Percentiles rank a stretch among this genome's conserved stretches.
These are phyloP conservation scores for Fragosphaeria purpurea DNA, from an alignment of 2,329 filamentous ascomycete genomes.

Conservation along the genomic window DNA sequence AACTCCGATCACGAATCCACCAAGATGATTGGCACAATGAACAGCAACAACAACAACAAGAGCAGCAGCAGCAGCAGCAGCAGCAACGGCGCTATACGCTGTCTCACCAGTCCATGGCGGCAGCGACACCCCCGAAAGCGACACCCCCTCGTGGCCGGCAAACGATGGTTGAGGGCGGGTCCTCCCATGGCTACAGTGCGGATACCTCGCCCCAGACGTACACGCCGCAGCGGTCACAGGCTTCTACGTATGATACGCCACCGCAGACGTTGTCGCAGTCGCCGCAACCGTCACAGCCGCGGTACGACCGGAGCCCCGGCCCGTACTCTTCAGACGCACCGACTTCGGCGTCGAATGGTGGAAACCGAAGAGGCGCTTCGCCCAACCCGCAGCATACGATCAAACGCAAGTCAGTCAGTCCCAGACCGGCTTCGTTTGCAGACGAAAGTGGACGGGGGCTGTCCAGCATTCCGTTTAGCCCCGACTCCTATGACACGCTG, in stretches of 20 bases:
- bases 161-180: conserved; percentile 18
- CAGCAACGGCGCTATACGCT: conserved; percentile 29
- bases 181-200: conserved; percentile 18
- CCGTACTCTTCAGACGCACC: conserved; percentile 27
- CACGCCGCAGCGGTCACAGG: conserved; percentile 20
- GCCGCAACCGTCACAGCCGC: background rate
- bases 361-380: conserved; percentile 31
- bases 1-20: conserved; percentile 48
- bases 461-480: conserved; percentile 60
- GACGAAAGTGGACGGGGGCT: conserved; percentile 32
- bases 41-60: conserved; percentile 15
- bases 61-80: conserved; percentile 21
- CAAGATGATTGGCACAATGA: conserved; percentile 39
- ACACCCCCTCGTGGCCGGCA: conserved; percentile 34
- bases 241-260: conserved; percentile 18
- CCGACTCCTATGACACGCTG: conserved; percentile 64
- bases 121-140: conserved; percentile 18
- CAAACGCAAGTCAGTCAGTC: conserved; percentile 64
- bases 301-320: conserved; percentile 29
- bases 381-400: conserved; percentile 41
- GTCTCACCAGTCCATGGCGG: conserved; percentile 1
- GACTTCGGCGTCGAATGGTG: conserved; percentile 14
- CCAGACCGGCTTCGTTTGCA: conserved; percentile 42
- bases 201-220: conserved; percentile 22
- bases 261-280: conserved; percentile 1